Conservation (phyloP, 495 filamentous ascomycete genomes). For the Choiromyces venosus region DNA sequence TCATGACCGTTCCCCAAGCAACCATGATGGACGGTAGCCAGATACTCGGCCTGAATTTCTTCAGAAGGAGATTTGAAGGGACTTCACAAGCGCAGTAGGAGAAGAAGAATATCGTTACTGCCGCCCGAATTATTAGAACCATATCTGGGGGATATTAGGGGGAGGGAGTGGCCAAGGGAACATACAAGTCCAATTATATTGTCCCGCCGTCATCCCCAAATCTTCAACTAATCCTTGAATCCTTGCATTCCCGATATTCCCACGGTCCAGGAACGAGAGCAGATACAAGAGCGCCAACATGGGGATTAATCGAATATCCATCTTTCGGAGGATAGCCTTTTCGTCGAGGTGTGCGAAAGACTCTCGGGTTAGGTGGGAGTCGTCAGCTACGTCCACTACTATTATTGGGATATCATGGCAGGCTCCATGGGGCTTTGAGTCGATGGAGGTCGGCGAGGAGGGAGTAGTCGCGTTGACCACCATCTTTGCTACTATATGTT, state of each 20-base stretch:
- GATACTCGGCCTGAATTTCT: constrained; percentile 54
- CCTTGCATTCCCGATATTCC: constrained; percentile 69
- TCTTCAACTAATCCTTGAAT: constrained; percentile 64
- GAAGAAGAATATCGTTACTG: constrained; percentile 66
- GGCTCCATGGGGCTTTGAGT: too few relatives aligned
- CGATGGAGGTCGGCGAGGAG: too few relatives aligned
- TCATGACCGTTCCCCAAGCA: constrained; percentile 61
- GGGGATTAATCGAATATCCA: constrained; percentile 50
- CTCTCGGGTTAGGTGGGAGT: constrained; percentile 21
- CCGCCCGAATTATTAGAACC: constrained; percentile 43
- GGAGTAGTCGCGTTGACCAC: too few relatives aligned
- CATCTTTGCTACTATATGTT: too few relatives aligned
- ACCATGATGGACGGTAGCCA: constrained; percentile 78
- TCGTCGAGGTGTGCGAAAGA: constrained; percentile 22
- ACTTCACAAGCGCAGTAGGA: constrained; percentile 60
- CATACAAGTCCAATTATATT: constrained; percentile 61
- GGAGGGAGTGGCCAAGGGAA: not conserved
- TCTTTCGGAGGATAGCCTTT: constrained; percentile 22
- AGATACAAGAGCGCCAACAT: constrained; percentile 56
- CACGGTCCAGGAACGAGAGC: constrained; percentile 48
- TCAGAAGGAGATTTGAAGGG: constrained; percentile 64
- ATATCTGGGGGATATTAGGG: not conserved
- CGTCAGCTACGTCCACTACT: too few relatives aligned
- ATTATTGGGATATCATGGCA: too few relatives aligned
- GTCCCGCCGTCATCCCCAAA: constrained; percentile 56